Percentiles rank a stretch among this genome's conserved stretches.
These are phyloP conservation scores for Fusarium sp. DNA, from an alignment of 2,329 filamentous ascomycete species.

Conservation along the genomic window DNA sequence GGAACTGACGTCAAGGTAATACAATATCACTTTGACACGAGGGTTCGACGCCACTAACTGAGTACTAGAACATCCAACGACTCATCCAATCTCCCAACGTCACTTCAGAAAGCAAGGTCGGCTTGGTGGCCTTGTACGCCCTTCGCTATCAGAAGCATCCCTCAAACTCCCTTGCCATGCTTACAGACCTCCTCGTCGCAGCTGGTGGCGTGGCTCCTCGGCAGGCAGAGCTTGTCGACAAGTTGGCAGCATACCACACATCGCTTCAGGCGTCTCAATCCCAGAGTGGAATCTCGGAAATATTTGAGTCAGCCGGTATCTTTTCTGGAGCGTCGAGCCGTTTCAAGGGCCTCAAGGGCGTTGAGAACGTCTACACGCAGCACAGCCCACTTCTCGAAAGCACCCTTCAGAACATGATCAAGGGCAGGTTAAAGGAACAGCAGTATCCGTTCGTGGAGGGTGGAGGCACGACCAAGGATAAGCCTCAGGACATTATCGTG, in stretches of 20 bases:
- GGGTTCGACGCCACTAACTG: slow-evolving; percentile 34
- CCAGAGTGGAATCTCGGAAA: slow-evolving; percentile 84
- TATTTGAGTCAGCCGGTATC: slow-evolving; percentile 91
- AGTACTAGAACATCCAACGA: slow-evolving; percentile 77
- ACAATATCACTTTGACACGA: slow-evolving; percentile 55
- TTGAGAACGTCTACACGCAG: slow-evolving; percentile 99
- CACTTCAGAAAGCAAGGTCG: slow-evolving; percentile 83
- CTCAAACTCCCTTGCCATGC: slow-evolving; percentile 82
- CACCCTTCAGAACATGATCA: slow-evolving; percentile 92
- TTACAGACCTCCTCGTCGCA: slow-evolving; percentile 86
- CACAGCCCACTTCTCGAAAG: slow-evolving; percentile 89
- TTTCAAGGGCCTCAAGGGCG: slow-evolving; percentile 94
- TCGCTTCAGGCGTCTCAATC: slow-evolving; percentile 83
- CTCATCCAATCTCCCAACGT: slow-evolving; percentile 85
- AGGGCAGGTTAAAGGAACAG: slow-evolving; percentile 85
- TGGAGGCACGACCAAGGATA: slow-evolving; percentile 86
- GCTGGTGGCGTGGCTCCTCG: slow-evolving; percentile 83
- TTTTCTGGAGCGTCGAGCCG: slow-evolving; percentile 88
- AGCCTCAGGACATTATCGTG: slow-evolving; percentile 94
- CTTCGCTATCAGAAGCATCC: slow-evolving; percentile 90
- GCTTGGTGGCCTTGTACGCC: slow-evolving; percentile 93
- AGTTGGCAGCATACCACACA: slow-evolving; percentile 85
- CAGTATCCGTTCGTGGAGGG: slow-evolving; percentile 95
- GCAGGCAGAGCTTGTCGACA: slow-evolving; percentile 81
- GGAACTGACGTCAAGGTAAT: slow-evolving; percentile 86